Conservation (phyloP, 73 alveolate species). For the Tetrahymena elliotti region DNA sequence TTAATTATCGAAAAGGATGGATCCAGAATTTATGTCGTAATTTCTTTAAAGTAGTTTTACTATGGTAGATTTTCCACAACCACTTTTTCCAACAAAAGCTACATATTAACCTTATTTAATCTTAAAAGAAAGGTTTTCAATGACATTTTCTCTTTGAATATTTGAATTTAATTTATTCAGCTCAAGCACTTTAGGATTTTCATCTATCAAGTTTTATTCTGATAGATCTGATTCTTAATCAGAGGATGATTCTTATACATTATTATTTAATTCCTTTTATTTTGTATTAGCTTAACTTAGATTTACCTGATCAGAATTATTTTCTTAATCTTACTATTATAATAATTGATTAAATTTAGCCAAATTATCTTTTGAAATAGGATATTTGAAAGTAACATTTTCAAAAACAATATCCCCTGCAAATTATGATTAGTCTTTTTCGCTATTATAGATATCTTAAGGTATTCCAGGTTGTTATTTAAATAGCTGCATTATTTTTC, state of each 20-base stretch:
- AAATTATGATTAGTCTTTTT: background rate
- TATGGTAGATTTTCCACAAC: constrained; percentile 43
- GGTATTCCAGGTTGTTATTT: background rate
- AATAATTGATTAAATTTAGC: background rate
- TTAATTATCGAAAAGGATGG: constrained; percentile 21
- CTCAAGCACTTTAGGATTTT: constrained; percentile 10
- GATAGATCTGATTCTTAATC: background rate
- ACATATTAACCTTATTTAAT: constrained; percentile 55
- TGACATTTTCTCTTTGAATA: constrained; percentile 28
- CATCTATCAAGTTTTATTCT: background rate
- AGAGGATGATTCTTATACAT: background rate
- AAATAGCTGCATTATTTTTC: background rate
- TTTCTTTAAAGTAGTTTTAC: constrained; percentile 8
- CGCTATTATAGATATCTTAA: background rate
- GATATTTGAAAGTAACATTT: constrained; percentile 15
- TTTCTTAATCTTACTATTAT: background rate
- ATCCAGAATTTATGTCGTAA: constrained; percentile 6
- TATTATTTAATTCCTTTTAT: too few species aligned
- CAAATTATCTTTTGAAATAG: background rate
- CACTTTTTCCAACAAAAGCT: constrained; percentile 87
- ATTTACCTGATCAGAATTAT: too few species aligned
- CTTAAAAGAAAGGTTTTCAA: constrained; percentile 40
- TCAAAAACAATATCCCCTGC: constrained; percentile 10
- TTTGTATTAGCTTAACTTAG: too few species aligned
- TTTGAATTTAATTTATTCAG: background rate